Base-by-base conservation (phyloP, 345 rosid species). In the Trapa incisa region DNA sequence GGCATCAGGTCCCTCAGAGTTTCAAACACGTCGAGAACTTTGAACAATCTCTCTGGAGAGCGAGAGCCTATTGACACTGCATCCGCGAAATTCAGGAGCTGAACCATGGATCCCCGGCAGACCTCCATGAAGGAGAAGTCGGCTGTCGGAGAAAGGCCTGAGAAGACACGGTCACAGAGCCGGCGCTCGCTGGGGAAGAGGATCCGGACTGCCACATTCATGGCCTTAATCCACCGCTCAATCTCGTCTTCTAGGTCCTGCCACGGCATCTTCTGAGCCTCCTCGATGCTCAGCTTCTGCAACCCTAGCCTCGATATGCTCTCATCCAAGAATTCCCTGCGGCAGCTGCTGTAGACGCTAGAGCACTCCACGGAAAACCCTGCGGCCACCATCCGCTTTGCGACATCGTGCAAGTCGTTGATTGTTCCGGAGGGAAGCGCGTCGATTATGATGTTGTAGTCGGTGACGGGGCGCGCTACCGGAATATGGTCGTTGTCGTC, bases 111-210 rank as follows among this genome's bases (percentile, higher is more conserved):
- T n/a, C 92, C 95, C 7, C 96, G 90, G 67, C 94, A 90, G 15
- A 88, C 96, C 75, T 93, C 98, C 98, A 93, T 93, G 77, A 93
- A 93, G 0, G 96, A 86, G 39, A 85, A 75, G 72, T 90, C 96
- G 5, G 89, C 85, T 1, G 89, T 90, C 0, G 87, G 79, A 8
- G 89, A 73, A 61, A 86, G 82, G 13, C 94, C 92, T 14, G 82
- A 78, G 68, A 87, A 93, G 56, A 93, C 83, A 1, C 97, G 96
- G 67, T 88, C 96, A 33, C 97, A 93, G 71, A 93, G 76, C n/a
- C 97, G 84, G 2, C 98, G 86, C 76, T 93, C 98, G 65, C 97
- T 90, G 2, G 98, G 97, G 72, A 88, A 93, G 47, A 93, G 84
- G 70, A 93, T 87, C 10, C 90, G 83, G 2, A 93, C 79, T 8